Evolutionary conservation across 1,139 yeast genomes (phyloP), one percentile per base, ranked within the genome.

Genomic region (Saccharomyces hybrid): DNA sequence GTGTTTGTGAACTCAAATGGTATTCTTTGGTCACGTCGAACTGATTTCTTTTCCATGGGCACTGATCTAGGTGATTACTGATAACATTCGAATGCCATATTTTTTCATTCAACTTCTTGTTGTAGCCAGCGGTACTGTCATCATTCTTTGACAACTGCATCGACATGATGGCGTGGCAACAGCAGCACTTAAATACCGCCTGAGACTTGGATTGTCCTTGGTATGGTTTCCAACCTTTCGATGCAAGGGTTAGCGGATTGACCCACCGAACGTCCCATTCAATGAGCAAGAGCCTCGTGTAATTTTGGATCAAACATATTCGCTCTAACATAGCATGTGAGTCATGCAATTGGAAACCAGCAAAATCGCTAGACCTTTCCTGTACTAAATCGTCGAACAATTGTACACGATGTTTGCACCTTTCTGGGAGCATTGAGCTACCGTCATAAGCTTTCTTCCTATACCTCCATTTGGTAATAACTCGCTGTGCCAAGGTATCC

Each of bases 261-360:
- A 61, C 46, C 55, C 57, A 56, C 19, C 49, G 26, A 12, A 51
- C 54, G 54, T 62, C 61, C 65, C 65, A 62, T 12, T 53, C 52
- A 44, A 57, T 21, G 48, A 50, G 46, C 2, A 49, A 9, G 2
- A 50, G 47, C 47, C 51, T 55, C 3, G 60, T 57, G 2, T 51
- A 57, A 16, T 55, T 56, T 27, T 46, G 55, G 21, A 52, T 53
- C 19, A 50, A 48, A 21, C 52, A 48, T 32, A 51, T 46, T 27
- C 55, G 48, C 6, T 51, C 48, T 48, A 55, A 31, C 47, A 60
- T 52, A 11, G 53, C 58, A 11, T 49, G 53, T 21, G 56, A 19
- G 9, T 57, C 55, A 27, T 55, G 57, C 34, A 58, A 21, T 14
- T 54, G 46, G 12, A 55, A 54, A 11, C 57, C 58, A 16, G 42